A percentile compares a stretch with the other conserved stretches of the same genome.
Evolutionary conservation across 352 stramenopile genomes (phyloP).

Genomic region (Phytophthora niederhauseri): DNA sequence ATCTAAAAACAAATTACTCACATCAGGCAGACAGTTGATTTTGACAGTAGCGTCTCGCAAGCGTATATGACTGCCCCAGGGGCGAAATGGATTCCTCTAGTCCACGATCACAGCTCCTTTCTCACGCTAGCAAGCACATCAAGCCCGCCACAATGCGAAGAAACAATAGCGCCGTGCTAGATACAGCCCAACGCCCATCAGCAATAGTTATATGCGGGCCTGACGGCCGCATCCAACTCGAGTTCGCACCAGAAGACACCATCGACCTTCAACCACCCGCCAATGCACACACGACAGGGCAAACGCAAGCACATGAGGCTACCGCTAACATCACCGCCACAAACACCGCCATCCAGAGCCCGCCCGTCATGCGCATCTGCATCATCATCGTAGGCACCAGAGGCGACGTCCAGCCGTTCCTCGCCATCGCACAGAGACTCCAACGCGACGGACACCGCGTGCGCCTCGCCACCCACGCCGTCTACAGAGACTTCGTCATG

Average conservation of each 20-base stretch:
- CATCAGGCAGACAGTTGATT: too few relatives aligned
- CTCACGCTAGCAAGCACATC: neutral
- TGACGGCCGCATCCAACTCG: neutral
- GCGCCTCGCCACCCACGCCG: conserved; percentile 87
- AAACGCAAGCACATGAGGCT: neutral
- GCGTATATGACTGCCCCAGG: neutral
- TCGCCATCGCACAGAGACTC: conserved; percentile 76
- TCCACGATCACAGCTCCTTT: too few relatives aligned
- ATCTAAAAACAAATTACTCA: too few relatives aligned
- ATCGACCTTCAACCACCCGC: neutral
- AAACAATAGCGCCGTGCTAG: too few relatives aligned
- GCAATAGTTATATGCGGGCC: neutral
- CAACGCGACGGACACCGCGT: conserved; percentile 86
- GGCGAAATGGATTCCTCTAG: too few relatives aligned
- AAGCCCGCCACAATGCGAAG: neutral
- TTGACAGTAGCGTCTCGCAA: neutral
- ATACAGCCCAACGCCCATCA: neutral
- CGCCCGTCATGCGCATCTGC: conserved; percentile 51
- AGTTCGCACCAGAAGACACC: neutral
- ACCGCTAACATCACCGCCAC: neutral
- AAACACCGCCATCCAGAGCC: conserved; percentile 7
- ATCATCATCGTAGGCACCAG: conserved; percentile 83
- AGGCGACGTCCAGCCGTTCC: conserved; percentile 76
- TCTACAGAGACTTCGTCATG: conserved; percentile 82
- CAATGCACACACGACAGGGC: neutral